A percentile compares a stretch with the other conserved stretches of the same genome.
Evolutionary conservation across 768 basidiomycete species (phyloP).

Genomic region (Serpula lacrymans): DNA sequence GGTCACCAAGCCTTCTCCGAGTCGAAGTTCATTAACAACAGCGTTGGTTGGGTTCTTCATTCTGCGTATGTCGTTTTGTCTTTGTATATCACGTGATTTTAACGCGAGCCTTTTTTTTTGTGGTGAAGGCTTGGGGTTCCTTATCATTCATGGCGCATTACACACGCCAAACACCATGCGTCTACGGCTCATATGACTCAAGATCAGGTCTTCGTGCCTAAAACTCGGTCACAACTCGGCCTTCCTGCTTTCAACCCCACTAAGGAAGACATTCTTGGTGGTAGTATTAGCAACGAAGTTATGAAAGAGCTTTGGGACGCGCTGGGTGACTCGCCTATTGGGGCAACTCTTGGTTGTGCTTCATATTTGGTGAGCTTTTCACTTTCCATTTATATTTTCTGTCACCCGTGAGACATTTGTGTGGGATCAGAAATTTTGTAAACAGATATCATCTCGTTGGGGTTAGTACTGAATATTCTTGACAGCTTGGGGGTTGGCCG

Average conservation of each 20-base stretch:
- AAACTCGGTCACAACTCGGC: conserved; percentile 73
- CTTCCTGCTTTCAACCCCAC: conserved; percentile 63
- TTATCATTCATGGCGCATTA: conserved; percentile 95
- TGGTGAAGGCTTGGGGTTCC: conserved; percentile 80
- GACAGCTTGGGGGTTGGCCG: conserved; percentile 80
- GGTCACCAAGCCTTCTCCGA: conserved; percentile 97
- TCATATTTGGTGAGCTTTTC: conserved; percentile 54
- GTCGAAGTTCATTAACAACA: conserved; percentile 87
- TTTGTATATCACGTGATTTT: conserved; percentile 19
- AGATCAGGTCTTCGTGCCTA: conserved; percentile 94
- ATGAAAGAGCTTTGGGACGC: conserved; percentile 79
- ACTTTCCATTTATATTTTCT: neutral
- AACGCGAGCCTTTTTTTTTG: conserved; percentile 10
- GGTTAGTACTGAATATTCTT: conserved; percentile 1
- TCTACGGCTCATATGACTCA: conserved; percentile 90
- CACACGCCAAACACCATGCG: conserved; percentile 94
- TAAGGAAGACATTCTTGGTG: conserved; percentile 63
- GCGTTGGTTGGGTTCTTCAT: conserved; percentile 90
- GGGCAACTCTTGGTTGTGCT: conserved; percentile 49
- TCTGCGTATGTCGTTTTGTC: conserved; percentile 58
- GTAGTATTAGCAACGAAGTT: conserved; percentile 62
- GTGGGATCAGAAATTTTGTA: neutral
- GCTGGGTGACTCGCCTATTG: conserved; percentile 87
- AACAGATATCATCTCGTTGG: too few species aligned
- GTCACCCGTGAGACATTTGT: conserved; percentile 2